These are phyloP conservation scores for Mycena chlorophos DNA, from an alignment of 768 basidiomycete genomes.

Conservation along the genomic window DNA sequence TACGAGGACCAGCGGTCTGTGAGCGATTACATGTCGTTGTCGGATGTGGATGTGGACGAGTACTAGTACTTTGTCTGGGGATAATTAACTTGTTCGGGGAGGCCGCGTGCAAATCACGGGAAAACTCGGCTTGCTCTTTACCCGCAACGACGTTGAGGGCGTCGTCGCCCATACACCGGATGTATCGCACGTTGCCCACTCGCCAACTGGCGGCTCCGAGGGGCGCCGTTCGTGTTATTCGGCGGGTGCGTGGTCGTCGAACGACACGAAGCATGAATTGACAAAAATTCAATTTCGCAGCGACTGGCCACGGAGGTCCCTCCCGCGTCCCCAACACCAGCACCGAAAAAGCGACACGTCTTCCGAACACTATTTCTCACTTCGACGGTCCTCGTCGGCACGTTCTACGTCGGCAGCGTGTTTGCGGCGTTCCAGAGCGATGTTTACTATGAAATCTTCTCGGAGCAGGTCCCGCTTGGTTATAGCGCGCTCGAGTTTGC, in stretches of 20 bases:
- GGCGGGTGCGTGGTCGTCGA: slow-evolving; percentile 51
- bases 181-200: slow-evolving; percentile 59
- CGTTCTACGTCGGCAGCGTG: slow-evolving; percentile 82
- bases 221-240: slow-evolving; percentile 50
- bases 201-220: slow-evolving; percentile 52
- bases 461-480: slow-evolving; percentile 76
- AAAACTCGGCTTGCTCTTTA: neutral
- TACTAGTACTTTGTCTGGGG: slow-evolving; percentile 39
- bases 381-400: slow-evolving; percentile 64
- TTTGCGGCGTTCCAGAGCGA: slow-evolving; percentile 77
- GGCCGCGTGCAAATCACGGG: too few species aligned
- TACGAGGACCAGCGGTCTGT: slow-evolving; percentile 75
- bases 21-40: slow-evolving; percentile 77
- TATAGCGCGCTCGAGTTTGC: slow-evolving; percentile 78
- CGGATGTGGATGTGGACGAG: slow-evolving; percentile 77
- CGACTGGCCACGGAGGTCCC: slow-evolving; percentile 61
- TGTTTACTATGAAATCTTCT: slow-evolving; percentile 84
- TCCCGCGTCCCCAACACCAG: slow-evolving; percentile 40
- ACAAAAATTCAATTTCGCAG: slow-evolving; percentile 36
- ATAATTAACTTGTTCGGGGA: too few species aligned
- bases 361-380: slow-evolving; percentile 66
- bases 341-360: slow-evolving; percentile 54
- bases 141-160: slow-evolving; percentile 14
- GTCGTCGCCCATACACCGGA: slow-evolving; percentile 32
- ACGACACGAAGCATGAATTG: neutral